Conservation (phyloP, 108 stramenopile species). For the Nitzschia palea region DNA sequence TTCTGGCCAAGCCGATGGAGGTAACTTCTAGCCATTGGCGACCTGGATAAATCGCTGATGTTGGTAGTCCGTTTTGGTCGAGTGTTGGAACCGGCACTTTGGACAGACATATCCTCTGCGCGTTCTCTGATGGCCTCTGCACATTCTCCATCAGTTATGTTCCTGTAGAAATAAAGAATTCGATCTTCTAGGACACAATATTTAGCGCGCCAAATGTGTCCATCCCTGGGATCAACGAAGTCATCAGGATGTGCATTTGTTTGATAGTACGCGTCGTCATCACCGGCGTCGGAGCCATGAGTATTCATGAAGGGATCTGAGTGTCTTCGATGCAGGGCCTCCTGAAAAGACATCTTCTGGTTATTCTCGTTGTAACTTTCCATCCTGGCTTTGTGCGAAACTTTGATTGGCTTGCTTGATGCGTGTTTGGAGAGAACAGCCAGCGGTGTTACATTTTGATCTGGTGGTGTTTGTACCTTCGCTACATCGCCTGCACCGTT, state of each 20-base stretch:
- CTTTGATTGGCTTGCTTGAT: constrained; percentile 7
- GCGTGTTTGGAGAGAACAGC: background rate
- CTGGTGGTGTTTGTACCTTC: background rate
- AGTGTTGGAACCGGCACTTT: background rate
- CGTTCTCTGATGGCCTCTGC: constrained; percentile 69
- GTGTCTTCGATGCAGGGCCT: constrained; percentile 7
- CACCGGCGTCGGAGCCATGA: background rate
- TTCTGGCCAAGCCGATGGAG: constrained; percentile 20
- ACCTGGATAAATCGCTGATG: constrained; percentile 30
- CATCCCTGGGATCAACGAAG: constrained; percentile 63
- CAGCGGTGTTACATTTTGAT: background rate
- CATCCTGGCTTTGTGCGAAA: background rate
- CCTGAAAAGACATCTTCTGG: background rate
- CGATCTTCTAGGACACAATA: constrained; percentile 80
- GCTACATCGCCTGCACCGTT: background rate
- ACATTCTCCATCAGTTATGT: constrained; percentile 57
- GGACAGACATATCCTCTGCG: constrained; percentile 12
- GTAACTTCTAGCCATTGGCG: constrained; percentile 51
- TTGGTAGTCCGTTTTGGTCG: background rate
- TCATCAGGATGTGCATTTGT: constrained; percentile 30
- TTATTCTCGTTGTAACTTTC: background rate
- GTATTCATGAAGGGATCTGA: constrained; percentile 2
- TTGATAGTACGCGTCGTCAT: background rate
- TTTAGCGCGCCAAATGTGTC: constrained; percentile 73
- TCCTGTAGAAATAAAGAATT: constrained; percentile 76